Base-by-base conservation (phyloP, 2,329 filamentous ascomycete species). In the Acrocalymma vagum region DNA sequence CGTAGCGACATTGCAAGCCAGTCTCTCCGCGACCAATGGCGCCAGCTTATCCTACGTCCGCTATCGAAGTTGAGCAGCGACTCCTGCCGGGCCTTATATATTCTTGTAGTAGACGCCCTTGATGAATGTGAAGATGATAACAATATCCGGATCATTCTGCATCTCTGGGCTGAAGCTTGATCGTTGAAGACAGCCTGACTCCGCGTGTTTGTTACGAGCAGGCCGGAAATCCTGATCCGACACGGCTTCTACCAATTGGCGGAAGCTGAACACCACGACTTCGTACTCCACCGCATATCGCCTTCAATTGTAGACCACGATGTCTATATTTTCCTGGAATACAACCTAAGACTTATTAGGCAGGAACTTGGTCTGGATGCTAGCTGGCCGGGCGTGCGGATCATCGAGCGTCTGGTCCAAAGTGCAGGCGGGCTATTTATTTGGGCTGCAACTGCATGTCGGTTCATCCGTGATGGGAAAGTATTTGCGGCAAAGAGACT, bases 61-160 rank as follows among this genome's bases (percentile, higher is more conserved):
- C 38, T 29, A 11, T 29, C 28, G 15, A 29, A 13, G 11, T 17
- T 29, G 5, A 16, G 11, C 6, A 17, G 20, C 11, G 10, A 4
- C 5, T 11, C 4, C 11, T 7, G 15, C 28, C 36, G n/a, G n/a
- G n/a, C n/a, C n/a, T n/a, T n/a, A n/a, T 29, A 29, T 17, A 17
- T 45, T 25, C 4, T 45, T 10, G 36, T 45, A 3, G 31, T 45
- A 9, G 36, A 65, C 37, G 61, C 62, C 1, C 48, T 65, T 3
- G 58, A 64, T 27, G 60, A 65, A 30, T 65, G 61, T 29, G 53
- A 60, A 3, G 9, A 36, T 18, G 39, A 48, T 10, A 36, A 36
- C 35, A 23, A 41, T 15, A 15, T 36, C 21, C 18, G 17, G 16
- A 23, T 23, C 16, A 45, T 45, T 21, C 14, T 45, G 18, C 36